phyloP scores from a whole-genome alignment of 2,329 filamentous ascomycete genomes.

The Paecilomyces sp. region DNA sequence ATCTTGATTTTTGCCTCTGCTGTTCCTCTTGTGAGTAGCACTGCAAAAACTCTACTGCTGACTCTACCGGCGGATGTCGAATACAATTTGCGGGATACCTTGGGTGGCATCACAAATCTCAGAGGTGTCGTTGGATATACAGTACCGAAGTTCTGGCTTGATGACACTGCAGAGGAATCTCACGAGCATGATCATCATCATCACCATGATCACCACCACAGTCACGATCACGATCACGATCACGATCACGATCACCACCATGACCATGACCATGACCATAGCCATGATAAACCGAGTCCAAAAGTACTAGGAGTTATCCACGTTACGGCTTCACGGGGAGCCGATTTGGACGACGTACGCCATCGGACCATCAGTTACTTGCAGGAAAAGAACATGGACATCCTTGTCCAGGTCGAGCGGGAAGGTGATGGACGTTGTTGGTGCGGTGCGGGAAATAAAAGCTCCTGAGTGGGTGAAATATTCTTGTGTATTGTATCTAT shows the following conservation, averaged over 20 bases:
- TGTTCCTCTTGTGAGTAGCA: constrained; percentile 76
- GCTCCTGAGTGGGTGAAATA: constrained; percentile 7
- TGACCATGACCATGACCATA: constrained; percentile 42
- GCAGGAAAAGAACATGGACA: constrained; percentile 63
- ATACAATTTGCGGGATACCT: constrained; percentile 76
- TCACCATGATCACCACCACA: constrained; percentile 22
- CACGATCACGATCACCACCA: constrained; percentile 49
- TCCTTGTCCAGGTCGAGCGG: constrained; percentile 79
- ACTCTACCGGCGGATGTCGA: constrained; percentile 79
- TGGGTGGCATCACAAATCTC: constrained; percentile 75
- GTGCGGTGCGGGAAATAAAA: constrained; percentile 47
- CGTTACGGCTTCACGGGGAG: constrained; percentile 64
- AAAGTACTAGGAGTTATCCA: constrained; percentile 86
- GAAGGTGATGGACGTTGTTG: constrained; percentile 66
- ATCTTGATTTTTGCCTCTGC: constrained; percentile 89
- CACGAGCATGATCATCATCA: constrained; percentile 13
- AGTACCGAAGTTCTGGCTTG: constrained; percentile 87
- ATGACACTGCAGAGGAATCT: constrained; percentile 52
- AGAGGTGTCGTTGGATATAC: constrained; percentile 80
- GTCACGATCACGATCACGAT: constrained; percentile 22
- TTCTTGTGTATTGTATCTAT: not conserved
- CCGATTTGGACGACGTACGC: constrained; percentile 75
- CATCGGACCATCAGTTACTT: constrained; percentile 69
- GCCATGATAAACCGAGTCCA: constrained; percentile 59
- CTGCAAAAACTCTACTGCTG: constrained; percentile 74